Evolutionary conservation across 75 land plant species (phyloP).

Genomic region (Pseudotsuga menziesii): DNA sequence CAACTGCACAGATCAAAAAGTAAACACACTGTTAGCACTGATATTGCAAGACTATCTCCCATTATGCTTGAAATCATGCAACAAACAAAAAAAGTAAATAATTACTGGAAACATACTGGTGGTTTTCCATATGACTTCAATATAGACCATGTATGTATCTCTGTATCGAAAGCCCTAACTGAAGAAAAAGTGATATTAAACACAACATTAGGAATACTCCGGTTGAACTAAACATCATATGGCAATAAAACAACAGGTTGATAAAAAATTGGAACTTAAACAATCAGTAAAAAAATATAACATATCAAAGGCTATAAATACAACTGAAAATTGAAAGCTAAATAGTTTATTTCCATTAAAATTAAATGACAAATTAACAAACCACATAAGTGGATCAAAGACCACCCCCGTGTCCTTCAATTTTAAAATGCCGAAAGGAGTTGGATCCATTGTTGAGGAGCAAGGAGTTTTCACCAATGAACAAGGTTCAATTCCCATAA

Average conservation of each 20-base stretch:
- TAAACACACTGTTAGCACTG: not conserved
- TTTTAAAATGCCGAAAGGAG: too few relatives aligned
- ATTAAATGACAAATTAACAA: not conserved
- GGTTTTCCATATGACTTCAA: conserved; percentile 55
- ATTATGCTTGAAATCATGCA: not conserved
- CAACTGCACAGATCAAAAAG: conserved; percentile 33
- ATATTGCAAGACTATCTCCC: not conserved
- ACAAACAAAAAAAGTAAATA: not conserved
- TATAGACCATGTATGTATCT: conserved; percentile 41
- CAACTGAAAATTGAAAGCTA: not conserved
- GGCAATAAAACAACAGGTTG: too few relatives aligned
- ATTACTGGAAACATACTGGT: conserved; percentile 39
- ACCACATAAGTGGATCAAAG: too few relatives aligned
- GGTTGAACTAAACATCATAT: not conserved
- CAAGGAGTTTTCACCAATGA: too few relatives aligned
- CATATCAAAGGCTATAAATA: not conserved
- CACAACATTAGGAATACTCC: not conserved
- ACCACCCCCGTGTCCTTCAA: too few relatives aligned
- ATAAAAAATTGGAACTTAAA: too few relatives aligned
- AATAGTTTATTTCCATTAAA: not conserved
- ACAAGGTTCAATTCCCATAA: too few relatives aligned
- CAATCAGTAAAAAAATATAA: not conserved
- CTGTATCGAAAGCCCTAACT: conserved; percentile 70
- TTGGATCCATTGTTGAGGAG: too few relatives aligned
- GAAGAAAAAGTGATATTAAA: conserved; percentile 18